These are phyloP conservation scores for Fragilariopsis cylindrus DNA, from an alignment of 108 stramenopile species.

Conservation along the genomic window DNA sequence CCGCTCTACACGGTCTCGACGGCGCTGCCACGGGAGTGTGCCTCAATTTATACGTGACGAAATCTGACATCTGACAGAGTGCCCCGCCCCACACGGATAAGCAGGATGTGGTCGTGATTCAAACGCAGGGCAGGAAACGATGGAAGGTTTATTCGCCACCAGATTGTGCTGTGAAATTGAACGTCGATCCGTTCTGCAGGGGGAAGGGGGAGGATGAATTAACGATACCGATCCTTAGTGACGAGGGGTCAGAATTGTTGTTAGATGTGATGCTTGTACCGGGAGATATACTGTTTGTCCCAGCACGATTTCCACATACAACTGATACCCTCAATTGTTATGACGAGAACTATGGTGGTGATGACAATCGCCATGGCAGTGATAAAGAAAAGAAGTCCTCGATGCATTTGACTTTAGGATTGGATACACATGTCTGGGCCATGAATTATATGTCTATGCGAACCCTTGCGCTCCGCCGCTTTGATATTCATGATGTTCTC, in stretches of 20 bases:
- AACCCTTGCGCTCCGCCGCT: conserved; percentile 13
- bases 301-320: conserved; percentile 75
- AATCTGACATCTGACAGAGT: conserved; percentile 46
- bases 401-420: conserved; percentile 69
- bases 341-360: conserved; percentile 3
- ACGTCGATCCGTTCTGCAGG: conserved; percentile 64
- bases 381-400: conserved; percentile 25
- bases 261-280: conserved; percentile 39
- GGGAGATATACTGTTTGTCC: conserved; percentile 68
- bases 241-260: conserved; percentile 27
- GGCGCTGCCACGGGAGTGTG: conserved; percentile 62
- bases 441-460: not conserved
- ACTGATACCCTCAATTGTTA: conserved; percentile 49
- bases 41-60: conserved; percentile 71
- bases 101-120: conserved; percentile 77
- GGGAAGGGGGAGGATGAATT: conserved; percentile 67
- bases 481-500: conserved; percentile 26
- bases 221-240: conserved; percentile 17
- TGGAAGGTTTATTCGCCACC: conserved; percentile 55
- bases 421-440: conserved; percentile 79
- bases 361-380: not conserved
- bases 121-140: conserved; percentile 69
- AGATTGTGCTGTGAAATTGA: not conserved
- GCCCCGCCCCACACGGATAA: conserved; percentile 83
- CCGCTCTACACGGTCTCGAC: conserved; percentile 69